Conservation (phyloP, 768 basidiomycete species). For the Pisolithus microcarpus region DNA sequence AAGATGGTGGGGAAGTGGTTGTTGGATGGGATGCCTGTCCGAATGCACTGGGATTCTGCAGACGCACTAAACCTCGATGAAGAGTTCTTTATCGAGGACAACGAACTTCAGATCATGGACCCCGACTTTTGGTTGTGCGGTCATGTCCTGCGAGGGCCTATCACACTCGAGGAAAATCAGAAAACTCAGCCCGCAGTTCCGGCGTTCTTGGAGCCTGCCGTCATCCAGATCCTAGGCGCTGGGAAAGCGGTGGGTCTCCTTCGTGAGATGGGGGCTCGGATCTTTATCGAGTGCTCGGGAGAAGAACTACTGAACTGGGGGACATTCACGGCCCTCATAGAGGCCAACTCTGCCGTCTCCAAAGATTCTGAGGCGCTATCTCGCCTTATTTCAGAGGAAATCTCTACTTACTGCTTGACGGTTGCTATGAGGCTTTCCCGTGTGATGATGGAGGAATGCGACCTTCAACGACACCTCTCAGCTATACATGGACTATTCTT, state of each 20-base stretch:
- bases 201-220: slow-evolving; percentile 53
- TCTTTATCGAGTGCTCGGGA: slow-evolving; percentile 14
- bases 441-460: slow-evolving; percentile 63
- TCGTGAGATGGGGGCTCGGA: slow-evolving; percentile 40
- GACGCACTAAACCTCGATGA: slow-evolving; percentile 39
- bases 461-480: slow-evolving; percentile 51
- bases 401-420: slow-evolving; percentile 49
- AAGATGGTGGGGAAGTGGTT: slow-evolving; percentile 66
- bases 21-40: slow-evolving; percentile 59
- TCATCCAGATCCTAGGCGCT: slow-evolving; percentile 51
- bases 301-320: slow-evolving; percentile 33
- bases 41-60: slow-evolving; percentile 24
- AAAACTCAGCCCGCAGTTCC: slow-evolving; percentile 37
- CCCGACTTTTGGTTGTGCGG: slow-evolving; percentile 79
- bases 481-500: slow-evolving; percentile 65
- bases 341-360: slow-evolving; percentile 23
- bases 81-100: slow-evolving; percentile 79
- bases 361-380: slow-evolving; percentile 59
- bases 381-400: slow-evolving; percentile 52
- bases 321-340: slow-evolving; percentile 37
- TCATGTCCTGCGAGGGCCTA: slow-evolving; percentile 46
- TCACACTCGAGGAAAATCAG: slow-evolving; percentile 20
- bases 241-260: slow-evolving; percentile 77
- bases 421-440: slow-evolving; percentile 47
- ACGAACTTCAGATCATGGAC: slow-evolving; percentile 54